These are phyloP conservation scores for Platismatia glauca DNA, from an alignment of 495 filamentous ascomycete species.

Conservation along the genomic window DNA sequence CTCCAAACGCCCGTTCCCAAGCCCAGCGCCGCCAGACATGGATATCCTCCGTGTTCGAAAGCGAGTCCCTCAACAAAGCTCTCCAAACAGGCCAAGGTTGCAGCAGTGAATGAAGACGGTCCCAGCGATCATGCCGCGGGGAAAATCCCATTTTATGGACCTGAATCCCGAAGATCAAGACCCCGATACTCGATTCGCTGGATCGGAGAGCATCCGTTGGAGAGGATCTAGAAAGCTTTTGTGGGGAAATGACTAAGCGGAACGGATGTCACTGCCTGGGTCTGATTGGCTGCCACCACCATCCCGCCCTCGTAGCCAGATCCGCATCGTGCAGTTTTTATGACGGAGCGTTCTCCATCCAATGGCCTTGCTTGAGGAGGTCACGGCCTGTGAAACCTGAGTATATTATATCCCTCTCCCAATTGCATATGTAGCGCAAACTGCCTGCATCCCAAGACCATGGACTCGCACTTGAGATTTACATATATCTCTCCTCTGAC, in stretches of 20 bases:
- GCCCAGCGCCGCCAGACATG: not conserved
- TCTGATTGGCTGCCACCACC: not conserved
- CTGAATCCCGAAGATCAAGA: no score
- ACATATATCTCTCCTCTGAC: not conserved
- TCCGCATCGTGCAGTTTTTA: not conserved
- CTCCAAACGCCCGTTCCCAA: not conserved
- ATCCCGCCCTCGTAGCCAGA: not conserved
- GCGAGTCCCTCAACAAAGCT: not conserved
- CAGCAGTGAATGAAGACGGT: not conserved
- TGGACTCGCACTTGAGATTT: not conserved
- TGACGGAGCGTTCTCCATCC: not conserved
- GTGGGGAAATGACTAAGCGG: slow-evolving; percentile 3
- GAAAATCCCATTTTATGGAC: not conserved
- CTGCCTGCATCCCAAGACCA: not conserved
- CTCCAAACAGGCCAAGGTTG: not conserved
- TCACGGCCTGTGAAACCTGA: not conserved
- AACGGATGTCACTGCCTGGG: slow-evolving; percentile 1
- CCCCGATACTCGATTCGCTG: not conserved
- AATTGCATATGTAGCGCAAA: not conserved
- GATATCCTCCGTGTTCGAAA: not conserved
- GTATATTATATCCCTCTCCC: not conserved
- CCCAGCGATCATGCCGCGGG: not conserved
- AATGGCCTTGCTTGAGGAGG: not conserved
- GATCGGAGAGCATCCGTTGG: not conserved
- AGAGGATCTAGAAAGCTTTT: not conserved